phyloP scores from a whole-genome alignment of 768 basidiomycete genomes.

The Multifurca ochricompacta region DNA sequence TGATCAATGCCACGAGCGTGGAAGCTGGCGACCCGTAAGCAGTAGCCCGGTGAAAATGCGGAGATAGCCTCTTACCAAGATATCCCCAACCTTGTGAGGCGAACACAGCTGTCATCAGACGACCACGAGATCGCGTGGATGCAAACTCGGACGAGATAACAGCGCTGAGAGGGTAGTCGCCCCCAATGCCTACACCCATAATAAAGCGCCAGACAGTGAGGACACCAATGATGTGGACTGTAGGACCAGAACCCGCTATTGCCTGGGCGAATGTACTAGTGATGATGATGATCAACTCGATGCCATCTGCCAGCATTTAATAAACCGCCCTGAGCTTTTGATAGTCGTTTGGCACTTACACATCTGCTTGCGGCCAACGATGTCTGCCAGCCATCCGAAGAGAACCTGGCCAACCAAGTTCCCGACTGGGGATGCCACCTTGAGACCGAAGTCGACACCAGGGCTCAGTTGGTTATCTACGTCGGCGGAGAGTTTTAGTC shows the following conservation, averaged over 20 bases:
- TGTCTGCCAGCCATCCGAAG: conserved; percentile 40
- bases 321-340: background rate
- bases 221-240: conserved; percentile 64
- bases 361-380: conserved; percentile 45
- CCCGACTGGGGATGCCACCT: conserved; percentile 36
- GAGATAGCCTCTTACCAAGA: conserved; percentile 41
- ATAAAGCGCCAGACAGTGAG: conserved; percentile 81
- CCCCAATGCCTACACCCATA: conserved; percentile 80
- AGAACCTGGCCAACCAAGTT: conserved; percentile 36
- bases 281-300: conserved; percentile 78
- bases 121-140: conserved; percentile 67
- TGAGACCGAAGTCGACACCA: conserved; percentile 34
- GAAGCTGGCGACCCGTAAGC: conserved; percentile 37
- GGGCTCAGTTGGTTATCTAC: conserved; percentile 32
- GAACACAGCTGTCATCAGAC: conserved; percentile 87
- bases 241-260: conserved; percentile 62
- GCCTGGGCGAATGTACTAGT: conserved; percentile 74
- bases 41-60: background rate
- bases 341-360: conserved; percentile 37
- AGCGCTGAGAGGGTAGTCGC: conserved; percentile 81
- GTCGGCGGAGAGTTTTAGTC: background rate
- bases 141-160: conserved; percentile 89
- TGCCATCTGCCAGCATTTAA: conserved; percentile 40
- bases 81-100: conserved; percentile 86
- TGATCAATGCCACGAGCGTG: conserved; percentile 56